Base-by-base conservation (phyloP, 768 basidiomycete species). In the Lactarius tabidus region DNA sequence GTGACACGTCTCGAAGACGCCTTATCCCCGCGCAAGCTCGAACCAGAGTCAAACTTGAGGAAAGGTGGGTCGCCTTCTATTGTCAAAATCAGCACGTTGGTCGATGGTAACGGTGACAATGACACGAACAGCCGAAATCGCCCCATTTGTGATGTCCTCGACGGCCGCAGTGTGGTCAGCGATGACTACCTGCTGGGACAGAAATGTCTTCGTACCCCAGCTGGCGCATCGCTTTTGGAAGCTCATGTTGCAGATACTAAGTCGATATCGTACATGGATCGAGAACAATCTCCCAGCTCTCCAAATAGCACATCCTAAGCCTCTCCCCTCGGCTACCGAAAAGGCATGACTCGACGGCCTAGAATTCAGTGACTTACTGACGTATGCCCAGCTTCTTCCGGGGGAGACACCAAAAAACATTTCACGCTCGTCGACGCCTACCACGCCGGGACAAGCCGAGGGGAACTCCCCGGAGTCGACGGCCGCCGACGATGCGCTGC, bases 201-300 rank as follows among this genome's bases (percentile, higher is more conserved):
- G 86, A 20, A 88, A 93, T 59, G 81, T 97, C 9, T 95, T 84
- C 74, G 86, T 98, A 48, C 88, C 89, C 2, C 90, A 94, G 64
- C 77, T 98, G 14, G 83, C 84, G 39, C 81, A 88, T 75, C 83
- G 90, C 57, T 98, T 98, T 74, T 99, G 96, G 97, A 85, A 83
- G 71, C 77, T 98, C 64, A 91, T 89, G 7, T 77, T 99, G 33
- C 96, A 99, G 84, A 94, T 93, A 57, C 45, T 79, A 69, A 58
- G 65, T 26, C 51, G 26, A 43, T 58, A 39, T 57, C 39, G 33
- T 26, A 60, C 48, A 39, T 43, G 35, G 61, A 75, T 98, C n/a
- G 83, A 87, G 67, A 78, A 77, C 39, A 80, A 72, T 35, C 73
- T 88, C 39, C 80, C 82, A 18, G 71, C 75, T 35, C 69, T 78